These are phyloP conservation scores for Pyracantha coccinea DNA, from an alignment of 331 rosid genomes.

Conservation along the genomic window DNA sequence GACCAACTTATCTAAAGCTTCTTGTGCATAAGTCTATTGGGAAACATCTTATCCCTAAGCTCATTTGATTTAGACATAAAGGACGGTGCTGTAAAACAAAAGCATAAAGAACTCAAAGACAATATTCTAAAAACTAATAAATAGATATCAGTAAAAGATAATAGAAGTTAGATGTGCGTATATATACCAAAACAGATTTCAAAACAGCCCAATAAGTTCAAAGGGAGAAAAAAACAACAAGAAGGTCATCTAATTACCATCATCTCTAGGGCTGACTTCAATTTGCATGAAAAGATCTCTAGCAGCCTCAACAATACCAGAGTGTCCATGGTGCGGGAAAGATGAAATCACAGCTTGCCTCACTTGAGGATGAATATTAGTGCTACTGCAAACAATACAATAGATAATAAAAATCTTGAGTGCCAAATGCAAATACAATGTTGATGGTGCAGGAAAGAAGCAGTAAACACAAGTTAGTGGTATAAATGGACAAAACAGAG, in stretches of 20 bases:
- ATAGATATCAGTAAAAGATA: background rate
- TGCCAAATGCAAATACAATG: background rate
- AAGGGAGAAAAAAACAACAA: background rate
- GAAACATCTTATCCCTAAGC: background rate
- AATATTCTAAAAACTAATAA: background rate
- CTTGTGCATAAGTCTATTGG: background rate
- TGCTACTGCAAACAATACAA: slow-evolving; percentile 39
- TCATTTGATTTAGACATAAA: background rate
- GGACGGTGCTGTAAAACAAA: background rate
- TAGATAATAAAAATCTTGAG: background rate
- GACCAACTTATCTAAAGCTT: background rate
- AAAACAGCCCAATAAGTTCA: background rate
- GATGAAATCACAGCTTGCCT: slow-evolving; percentile 47
- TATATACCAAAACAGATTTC: background rate
- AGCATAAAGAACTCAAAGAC: background rate
- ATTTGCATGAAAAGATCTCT: slow-evolving; percentile 74
- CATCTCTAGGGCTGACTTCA: slow-evolving; percentile 53
- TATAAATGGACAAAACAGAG: background rate
- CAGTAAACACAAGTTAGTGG: background rate
- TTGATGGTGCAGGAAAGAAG: background rate
- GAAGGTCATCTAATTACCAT: slow-evolving; percentile 35
- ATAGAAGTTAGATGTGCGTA: background rate
- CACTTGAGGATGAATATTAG: slow-evolving; percentile 31
- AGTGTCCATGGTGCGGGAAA: slow-evolving; percentile 79
- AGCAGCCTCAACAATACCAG: slow-evolving; percentile 84